Evolutionary conservation across 2,329 filamentous ascomycete species (phyloP), one percentile per base, ranked within the genome.

Genomic region (Neurospora sp.): DNA sequence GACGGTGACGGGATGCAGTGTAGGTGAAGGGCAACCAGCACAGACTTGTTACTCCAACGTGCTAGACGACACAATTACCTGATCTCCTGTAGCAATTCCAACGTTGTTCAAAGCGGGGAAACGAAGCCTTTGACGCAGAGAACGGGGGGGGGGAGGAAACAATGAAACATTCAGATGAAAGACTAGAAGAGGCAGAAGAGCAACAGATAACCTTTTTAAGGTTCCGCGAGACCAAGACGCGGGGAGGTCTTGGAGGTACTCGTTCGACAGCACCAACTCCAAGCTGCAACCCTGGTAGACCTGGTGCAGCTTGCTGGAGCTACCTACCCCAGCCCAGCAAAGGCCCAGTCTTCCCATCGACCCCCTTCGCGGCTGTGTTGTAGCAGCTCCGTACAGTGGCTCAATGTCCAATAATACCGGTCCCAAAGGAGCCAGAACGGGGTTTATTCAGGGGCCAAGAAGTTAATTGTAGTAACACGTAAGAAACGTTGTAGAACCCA

Each of bases 391-490:
- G 52, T 58, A 58, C 52, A 58, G 52, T 58, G 52, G 52, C 52
- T 13, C 23, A 58, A 28, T 33, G 52, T 58, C 52, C 23, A 58
- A 58, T 58, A 17, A 58, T 33, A 58, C 46, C 23, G 23, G 46
- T 33, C 46, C 46, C 46, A 33, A 58, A 58, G 46, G 23, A 58
- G 3, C 23, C 46, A 58, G 23, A 58, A 58, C 13, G 46, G 46
- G 23, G 3, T 58, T 33, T 33, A 28, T 3, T 58, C 52, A 58
- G 13, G 52, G 23, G 52, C 52, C 52, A 58, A 58, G 46, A 58
- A 58, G 52, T 33, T 40, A n/a, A 28, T 15, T 39, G 36, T 39
- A 38, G 70, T 68, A 68, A 71, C 70, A 71, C 70, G 70, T 71
- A 68, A 70, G 70, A 46, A 23, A 67, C 15, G 58, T 66, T 19